Base-by-base conservation (phyloP, 2,329 filamentous ascomycete species). In the Aspergillus pseudotamarii region DNA sequence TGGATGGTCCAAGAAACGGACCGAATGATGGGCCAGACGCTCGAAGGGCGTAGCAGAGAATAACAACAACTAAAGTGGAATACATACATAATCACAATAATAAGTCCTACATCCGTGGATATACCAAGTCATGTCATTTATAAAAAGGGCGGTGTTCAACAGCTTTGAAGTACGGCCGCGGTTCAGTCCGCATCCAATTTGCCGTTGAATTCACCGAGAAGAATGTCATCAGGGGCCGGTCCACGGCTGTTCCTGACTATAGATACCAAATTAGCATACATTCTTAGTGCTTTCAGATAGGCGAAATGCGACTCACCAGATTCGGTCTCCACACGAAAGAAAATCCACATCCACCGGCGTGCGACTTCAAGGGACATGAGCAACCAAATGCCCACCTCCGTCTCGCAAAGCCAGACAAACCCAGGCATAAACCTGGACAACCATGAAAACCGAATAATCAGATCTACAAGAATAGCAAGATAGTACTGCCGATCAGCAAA, bases 341-440 rank as follows among this genome's bases (percentile, higher is more conserved):
- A 98, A 62, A 97, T 93, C 95, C 95, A 99, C 64, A 98, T 86
- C 93, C 94, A 98, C 62, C 95, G 86, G 55, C 95, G 86, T 53
- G 92, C 84, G 21, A 98, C 91, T 80, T 99, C 95, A 12, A 97
- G 82, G 51, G 92, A 84, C 81, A 97, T 91, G 72, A 98, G 87
- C 30, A 94, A 72, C 75, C 97, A 99, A 51, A 98, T 91, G 9
- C 92, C 92, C 60, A 89, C 89, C 80, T 98, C 95, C 58, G 93
- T 87, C 75, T 97, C 93, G 69, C 91, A 90, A 61, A 96, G 89
- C 75, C 91, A 91, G 75, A 94, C 90, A 62, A 97, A 81, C 75
- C 91, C 90, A 34, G 92, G 88, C 68, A 89, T 91, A 30, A 98
- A 85, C 81, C 96, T 96, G 73, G 96, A 85, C 64, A 90, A 88